A percentile compares a stretch with the other conserved stretches of the same genome.
phyloP scores from a whole-genome alignment of 2,329 filamentous ascomycete species.

The Aspergillus pseudotamarii region DNA sequence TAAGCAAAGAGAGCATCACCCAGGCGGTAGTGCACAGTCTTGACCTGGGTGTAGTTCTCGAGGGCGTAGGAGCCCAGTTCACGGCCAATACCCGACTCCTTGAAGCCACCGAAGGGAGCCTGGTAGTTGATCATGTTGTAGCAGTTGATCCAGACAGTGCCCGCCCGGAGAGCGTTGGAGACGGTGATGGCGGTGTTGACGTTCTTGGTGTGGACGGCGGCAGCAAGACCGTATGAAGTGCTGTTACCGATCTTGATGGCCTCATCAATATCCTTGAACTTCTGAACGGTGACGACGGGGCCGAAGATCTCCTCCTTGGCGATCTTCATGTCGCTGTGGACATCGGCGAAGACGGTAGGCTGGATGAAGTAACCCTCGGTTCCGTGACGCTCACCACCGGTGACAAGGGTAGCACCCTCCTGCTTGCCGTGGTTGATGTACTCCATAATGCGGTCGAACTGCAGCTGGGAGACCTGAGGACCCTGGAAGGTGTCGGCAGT shows the following conservation, averaged over 20 bases:
- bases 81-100: constrained; percentile 47
- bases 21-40: constrained; percentile 47
- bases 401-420: constrained; percentile 65
- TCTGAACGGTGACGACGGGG: constrained; percentile 72
- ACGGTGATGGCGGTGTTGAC: constrained; percentile 79
- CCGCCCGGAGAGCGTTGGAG: constrained; percentile 69
- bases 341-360: constrained; percentile 79
- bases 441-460: constrained; percentile 83
- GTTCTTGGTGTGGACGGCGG: constrained; percentile 75
- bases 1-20: constrained; percentile 50
- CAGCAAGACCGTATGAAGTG: constrained; percentile 74
- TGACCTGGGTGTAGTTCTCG: constrained; percentile 54
- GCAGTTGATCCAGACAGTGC: constrained; percentile 68
- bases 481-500: constrained; percentile 78
- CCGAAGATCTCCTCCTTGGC: constrained; percentile 81
- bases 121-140: constrained; percentile 68
- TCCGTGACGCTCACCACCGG: constrained; percentile 70
- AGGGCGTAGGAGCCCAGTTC: constrained; percentile 53
- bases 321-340: constrained; percentile 69
- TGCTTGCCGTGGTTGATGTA: constrained; percentile 67
- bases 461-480: constrained; percentile 77
- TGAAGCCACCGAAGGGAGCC: constrained; percentile 49
- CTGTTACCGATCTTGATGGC: constrained; percentile 71
- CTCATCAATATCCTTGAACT: constrained; percentile 73
- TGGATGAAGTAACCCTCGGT: constrained; percentile 84